phyloP scores from a whole-genome alignment of 1,284 basidiomycete species.

The Meira nashicola region DNA sequence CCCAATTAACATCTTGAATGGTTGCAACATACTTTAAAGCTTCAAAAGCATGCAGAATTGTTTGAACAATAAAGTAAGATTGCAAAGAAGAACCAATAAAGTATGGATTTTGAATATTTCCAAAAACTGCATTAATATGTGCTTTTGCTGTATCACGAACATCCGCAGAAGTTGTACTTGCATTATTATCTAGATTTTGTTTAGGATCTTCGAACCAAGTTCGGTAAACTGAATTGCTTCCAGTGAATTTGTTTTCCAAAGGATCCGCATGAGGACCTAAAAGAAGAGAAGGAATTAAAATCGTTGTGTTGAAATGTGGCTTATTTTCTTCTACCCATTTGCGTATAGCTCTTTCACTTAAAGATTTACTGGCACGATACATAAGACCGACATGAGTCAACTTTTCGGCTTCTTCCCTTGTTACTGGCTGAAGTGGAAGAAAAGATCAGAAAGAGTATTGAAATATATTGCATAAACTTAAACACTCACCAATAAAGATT shows the following conservation, averaged over 20 bases:
- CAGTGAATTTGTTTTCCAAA: background rate
- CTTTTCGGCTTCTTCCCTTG: background rate
- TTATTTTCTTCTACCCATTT: background rate
- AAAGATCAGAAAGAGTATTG: background rate
- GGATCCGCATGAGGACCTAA: background rate
- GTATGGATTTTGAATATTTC: no score
- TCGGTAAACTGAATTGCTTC: background rate
- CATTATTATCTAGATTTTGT: no score
- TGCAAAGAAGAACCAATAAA: no score
- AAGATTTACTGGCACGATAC: background rate
- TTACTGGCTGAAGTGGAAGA: background rate
- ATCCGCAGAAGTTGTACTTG: background rate
- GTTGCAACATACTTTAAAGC: no score
- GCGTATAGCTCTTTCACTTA: background rate
- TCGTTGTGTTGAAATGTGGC: background rate
- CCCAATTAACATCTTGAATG: no score
- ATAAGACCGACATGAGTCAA: background rate
- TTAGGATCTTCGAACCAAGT: background rate
- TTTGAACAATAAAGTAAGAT: no score
- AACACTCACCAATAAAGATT: background rate
- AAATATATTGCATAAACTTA: background rate
- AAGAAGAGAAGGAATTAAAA: background rate
- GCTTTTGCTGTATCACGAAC: background rate
- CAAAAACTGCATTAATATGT: background rate
- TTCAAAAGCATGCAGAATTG: no score